Base-by-base conservation (phyloP, 2,329 filamentous ascomycete genomes). In the Xylariaceae sp. region DNA sequence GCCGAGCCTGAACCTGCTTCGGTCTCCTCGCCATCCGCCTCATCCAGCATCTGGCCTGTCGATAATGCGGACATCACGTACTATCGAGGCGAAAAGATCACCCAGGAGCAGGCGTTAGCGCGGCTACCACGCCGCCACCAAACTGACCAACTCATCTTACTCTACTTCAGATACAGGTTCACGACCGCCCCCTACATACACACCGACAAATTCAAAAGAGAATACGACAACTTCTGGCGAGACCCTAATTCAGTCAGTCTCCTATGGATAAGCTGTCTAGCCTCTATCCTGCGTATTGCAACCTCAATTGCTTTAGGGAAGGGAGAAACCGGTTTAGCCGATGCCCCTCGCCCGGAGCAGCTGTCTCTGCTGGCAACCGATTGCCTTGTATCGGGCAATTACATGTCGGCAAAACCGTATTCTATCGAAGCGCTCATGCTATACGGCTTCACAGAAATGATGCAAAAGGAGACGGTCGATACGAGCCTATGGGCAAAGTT, bases 251-350 rank as follows among this genome's bases (percentile, higher is more conserved):
- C 70, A 0, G 70, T 75, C 2, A 76, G 74, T 61, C 68, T 80
- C 10, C 70, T 82, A 30, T 82, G 80, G 80, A 70, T 80, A 50
- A 81, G 79, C 63, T 77, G 80, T 45, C 70, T 82, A 52, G 78
- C 79, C 59, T 80, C 78, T 4, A 74, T 81, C 51, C 64, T 82
- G 45, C 73, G 72, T 61, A 73, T 74, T 3, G 77, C 77, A 1
- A 69, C 73, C 37, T 71, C 74, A 13, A 71, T 78, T 18, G 68
- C 71, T 23, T 67, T 70, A 45, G 60, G 66, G 53, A 72, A 74
- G 60, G 70, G 69, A 30, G 62, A 70, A 23, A 66, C 50, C 47
- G 69, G 63, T 52, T 63, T 66, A 58, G 57, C 68, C 35, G 63
- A 71, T 56, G 52, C 65, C 60, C 50, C 65, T 57, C 50, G 70